Percentiles rank a stretch among this genome's conserved stretches.
These are phyloP conservation scores for Solanum ossicruentum DNA, from an alignment of 257 asterid species.

Conservation along the genomic window DNA sequence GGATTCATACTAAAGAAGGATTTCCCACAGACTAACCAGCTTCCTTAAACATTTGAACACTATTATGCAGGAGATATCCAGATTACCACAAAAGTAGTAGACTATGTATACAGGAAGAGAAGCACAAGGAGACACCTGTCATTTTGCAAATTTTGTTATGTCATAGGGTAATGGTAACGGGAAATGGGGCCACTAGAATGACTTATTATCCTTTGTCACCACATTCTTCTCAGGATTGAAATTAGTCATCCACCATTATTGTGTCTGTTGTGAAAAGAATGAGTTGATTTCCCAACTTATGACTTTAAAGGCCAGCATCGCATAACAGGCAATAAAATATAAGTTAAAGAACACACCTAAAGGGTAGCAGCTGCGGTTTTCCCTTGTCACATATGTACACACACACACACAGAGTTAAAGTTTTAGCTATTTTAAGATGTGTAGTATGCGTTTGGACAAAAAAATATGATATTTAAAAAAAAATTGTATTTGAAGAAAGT, in stretches of 20 bases:
- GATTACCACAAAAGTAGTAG: background rate
- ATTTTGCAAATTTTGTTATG: background rate
- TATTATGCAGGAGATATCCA: background rate
- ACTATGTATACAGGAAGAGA: background rate
- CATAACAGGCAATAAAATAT: background rate
- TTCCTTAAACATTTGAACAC: background rate
- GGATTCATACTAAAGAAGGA: background rate
- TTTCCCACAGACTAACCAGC: background rate
- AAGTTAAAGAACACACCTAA: no score
- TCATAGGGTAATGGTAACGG: background rate
- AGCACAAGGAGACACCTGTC: background rate
- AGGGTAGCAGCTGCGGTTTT: no score
- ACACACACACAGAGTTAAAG: background rate
- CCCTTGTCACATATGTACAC: no score
- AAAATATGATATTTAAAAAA: background rate
- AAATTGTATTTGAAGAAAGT: background rate
- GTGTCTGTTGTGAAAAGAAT: background rate
- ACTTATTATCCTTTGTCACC: background rate
- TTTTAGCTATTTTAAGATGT: background rate
- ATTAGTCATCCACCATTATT: background rate
- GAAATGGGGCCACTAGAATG: background rate
- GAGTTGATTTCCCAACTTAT: background rate
- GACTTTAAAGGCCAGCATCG: background rate
- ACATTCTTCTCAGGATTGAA: background rate
- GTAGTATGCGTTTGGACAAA: background rate